Base-by-base conservation (phyloP, 1,284 basidiomycete species). In the Tilletia caries region DNA sequence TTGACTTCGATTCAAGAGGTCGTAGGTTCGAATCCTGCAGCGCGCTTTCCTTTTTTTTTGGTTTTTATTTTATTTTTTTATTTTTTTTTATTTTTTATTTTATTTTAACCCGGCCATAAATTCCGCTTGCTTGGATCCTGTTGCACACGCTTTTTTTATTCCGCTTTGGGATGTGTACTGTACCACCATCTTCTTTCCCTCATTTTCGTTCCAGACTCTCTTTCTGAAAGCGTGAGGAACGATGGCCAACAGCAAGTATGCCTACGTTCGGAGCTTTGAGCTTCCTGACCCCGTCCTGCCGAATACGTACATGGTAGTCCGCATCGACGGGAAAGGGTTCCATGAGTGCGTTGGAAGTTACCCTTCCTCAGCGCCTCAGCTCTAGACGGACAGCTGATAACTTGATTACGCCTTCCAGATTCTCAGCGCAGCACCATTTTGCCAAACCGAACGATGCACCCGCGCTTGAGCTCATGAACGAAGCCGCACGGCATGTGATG, bases 251-350 rank as follows among this genome's bases (percentile, higher is more conserved):
- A 91, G 92, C 13, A 91, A 89, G 78, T 98, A 90, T 79, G 91
- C 91, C 65, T 97, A 98, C 83, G 95, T 98, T 32, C 89, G 90
- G 73, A 88, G 88, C 65, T 98, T 92, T 81, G 95, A 99, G 85
- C 88, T 93, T 0, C 90, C 92, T 1, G 95, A 99, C 83, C 86
- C 88, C 0, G 86, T 96, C 8, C 85, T 98, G 2, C 95, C 92
- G 0, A 89, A 88, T 15, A 92, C 92, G 8, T 95, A 89, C 84
- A 88, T 96, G 76, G 86, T 98, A 44, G 88, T 95, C 67, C 89
- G 95, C 2, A 85, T 99, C 58, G 95, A 99, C 80, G 95, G 95
- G 0, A 92, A 93, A 77, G 90, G 91, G 0, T 99, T 99, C 82
- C 95, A 98, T 85, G 89, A 91, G 92, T 95, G 25, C 5, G 75